Evolutionary conservation across 257 asterid species (phyloP).

Genomic region (Solanum ossicruentum): DNA sequence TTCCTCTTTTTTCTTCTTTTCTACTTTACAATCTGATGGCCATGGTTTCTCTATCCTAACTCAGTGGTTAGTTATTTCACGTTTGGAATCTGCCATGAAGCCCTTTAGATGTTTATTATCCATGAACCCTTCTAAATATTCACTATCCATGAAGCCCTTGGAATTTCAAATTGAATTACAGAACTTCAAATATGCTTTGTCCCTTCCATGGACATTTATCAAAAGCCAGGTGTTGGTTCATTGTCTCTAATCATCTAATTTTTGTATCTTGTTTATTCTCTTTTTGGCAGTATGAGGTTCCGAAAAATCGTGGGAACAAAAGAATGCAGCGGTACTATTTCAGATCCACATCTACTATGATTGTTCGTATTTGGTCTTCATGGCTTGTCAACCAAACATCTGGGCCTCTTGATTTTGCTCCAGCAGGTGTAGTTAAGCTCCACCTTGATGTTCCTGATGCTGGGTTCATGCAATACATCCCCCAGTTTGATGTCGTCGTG

Average conservation of each 20-base stretch:
- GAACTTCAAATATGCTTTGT: not conserved
- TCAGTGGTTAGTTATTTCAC: not conserved
- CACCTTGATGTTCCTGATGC: conserved; percentile 85
- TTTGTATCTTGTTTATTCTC: not conserved
- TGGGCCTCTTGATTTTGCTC: conserved; percentile 59
- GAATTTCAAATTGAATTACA: not conserved
- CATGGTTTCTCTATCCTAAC: not conserved
- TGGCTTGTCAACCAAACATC: conserved; percentile 88
- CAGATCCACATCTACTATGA: conserved; percentile 79
- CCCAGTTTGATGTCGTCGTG: conserved; percentile 54
- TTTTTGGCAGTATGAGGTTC: conserved; percentile 64
- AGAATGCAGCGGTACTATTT: conserved; percentile 81
- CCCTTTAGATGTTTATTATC: not conserved
- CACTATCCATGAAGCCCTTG: not conserved
- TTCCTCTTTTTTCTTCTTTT: not conserved
- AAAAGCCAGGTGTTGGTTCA: not conserved
- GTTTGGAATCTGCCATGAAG: not conserved
- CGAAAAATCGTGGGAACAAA: conserved; percentile 60
- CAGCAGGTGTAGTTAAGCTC: conserved; percentile 63
- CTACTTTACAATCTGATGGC: not conserved
- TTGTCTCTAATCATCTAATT: not conserved
- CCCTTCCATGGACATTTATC: not conserved
- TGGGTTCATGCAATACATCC: conserved; percentile 54
- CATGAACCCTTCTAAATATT: not conserved
- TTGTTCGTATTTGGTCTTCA: conserved; percentile 93